Conservation (phyloP, 371 early-diverging fungal species). For the Coemansia sp. region DNA sequence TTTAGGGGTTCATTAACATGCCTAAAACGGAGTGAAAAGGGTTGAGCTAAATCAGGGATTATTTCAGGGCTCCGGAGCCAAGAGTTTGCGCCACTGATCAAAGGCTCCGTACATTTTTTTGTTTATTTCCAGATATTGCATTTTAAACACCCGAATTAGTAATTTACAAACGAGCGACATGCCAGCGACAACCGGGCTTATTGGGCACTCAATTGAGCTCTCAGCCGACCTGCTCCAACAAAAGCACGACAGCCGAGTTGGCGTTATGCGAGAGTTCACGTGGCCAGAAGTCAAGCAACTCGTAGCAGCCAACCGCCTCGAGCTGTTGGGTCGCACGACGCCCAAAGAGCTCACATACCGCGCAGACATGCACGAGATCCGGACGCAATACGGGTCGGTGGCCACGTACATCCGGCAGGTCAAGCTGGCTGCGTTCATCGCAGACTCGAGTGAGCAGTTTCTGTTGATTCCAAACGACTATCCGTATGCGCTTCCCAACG, state of each 20-base stretch:
- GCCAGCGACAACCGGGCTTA: conserved; percentile 1
- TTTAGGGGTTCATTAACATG: no score
- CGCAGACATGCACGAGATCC: conserved; percentile 50
- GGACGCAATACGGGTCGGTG: conserved; percentile 53
- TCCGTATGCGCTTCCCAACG: conserved; percentile 59
- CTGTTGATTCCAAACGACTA: conserved; percentile 62
- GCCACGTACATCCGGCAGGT: conserved; percentile 52
- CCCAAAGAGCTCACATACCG: conserved; percentile 43
- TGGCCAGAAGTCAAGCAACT: conserved; percentile 40
- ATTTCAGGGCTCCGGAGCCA: no score
- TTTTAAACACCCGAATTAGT: neutral
- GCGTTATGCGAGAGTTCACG: conserved; percentile 28
- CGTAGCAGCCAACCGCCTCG: conserved; percentile 35
- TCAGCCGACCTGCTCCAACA: conserved; percentile 12
- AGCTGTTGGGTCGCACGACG: conserved; percentile 33
- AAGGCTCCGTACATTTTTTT: no score
- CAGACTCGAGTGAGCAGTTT: conserved; percentile 20
- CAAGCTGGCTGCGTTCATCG: conserved; percentile 52
- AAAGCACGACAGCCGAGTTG: conserved; percentile 12
- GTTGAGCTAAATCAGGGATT: no score
- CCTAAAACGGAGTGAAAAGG: no score
- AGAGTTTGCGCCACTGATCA: no score
- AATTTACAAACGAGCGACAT: neutral
- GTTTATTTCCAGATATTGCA: neutral
- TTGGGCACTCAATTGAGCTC: neutral